Percentiles rank a stretch among this genome's conserved stretches.
These are phyloP conservation scores for Fraxinus pennsylvanica DNA, from an alignment of 257 asterid genomes.

Conservation along the genomic window DNA sequence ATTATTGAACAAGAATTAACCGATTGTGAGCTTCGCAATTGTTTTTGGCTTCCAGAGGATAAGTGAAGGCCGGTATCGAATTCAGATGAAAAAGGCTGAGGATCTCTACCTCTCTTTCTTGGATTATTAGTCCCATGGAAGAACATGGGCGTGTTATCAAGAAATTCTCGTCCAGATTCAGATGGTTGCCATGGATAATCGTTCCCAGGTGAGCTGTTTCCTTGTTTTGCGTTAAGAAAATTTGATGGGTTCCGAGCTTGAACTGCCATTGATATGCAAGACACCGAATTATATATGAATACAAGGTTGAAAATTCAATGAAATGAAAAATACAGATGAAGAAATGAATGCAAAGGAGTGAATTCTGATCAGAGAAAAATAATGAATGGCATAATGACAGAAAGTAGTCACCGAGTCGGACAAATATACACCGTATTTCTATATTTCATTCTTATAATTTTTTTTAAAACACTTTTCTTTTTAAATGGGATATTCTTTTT, in stretches of 20 bases:
- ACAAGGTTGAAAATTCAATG: neutral
- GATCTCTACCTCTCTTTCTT: constrained; percentile 32
- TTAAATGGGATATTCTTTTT: too few relatives aligned
- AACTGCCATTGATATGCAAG: constrained; percentile 37
- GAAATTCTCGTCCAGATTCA: constrained; percentile 29
- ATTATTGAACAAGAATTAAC: constrained; percentile 30
- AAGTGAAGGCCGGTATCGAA: constrained; percentile 48
- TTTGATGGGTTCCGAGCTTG: constrained; percentile 57
- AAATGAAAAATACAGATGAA: neutral
- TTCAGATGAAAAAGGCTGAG: neutral
- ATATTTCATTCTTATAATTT: too few relatives aligned
- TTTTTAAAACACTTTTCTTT: too few relatives aligned
- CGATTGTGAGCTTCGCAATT: constrained; percentile 36
- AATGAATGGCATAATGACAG: too few relatives aligned
- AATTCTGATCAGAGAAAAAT: too few relatives aligned
- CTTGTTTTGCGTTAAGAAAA: constrained; percentile 35
- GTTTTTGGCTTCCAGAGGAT: constrained; percentile 37
- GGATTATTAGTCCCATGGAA: constrained; percentile 30
- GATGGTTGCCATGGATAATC: constrained; percentile 31
- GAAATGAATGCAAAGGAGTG: neutral
- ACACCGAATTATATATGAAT: neutral
- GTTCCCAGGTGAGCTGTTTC: constrained; percentile 30
- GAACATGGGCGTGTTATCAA: constrained; percentile 38
- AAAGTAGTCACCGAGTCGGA: too few relatives aligned
- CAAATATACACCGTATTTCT: too few relatives aligned